Evolutionary conservation across 768 basidiomycete genomes (phyloP).

Genomic region (Candolleomyces aberdarensis): DNA sequence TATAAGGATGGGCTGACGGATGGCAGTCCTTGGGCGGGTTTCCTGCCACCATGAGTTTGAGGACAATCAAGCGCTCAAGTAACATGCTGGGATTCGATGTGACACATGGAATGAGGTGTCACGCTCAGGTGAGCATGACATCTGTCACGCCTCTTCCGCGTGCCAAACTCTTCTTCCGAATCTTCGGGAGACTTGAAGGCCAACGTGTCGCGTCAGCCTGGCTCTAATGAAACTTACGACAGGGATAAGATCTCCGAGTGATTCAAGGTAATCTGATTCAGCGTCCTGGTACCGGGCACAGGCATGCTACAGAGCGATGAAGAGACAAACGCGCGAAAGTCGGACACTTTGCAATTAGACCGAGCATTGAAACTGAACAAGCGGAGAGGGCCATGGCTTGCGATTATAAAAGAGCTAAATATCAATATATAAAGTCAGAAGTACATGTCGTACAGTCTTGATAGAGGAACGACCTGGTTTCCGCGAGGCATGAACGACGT

Average conservation of each 20-base stretch:
- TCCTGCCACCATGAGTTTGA: too few relatives aligned
- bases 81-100: too few relatives aligned
- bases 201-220: slow-evolving; percentile 18
- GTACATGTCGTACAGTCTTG: too few relatives aligned
- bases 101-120: too few relatives aligned
- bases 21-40: too few relatives aligned
- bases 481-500: too few relatives aligned
- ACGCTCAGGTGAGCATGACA: too few relatives aligned
- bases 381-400: neutral
- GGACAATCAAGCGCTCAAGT: too few relatives aligned
- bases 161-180: too few relatives aligned
- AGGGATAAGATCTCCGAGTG: slow-evolving; percentile 51
- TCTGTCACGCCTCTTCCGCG: too few relatives aligned
- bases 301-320: slow-evolving; percentile 40
- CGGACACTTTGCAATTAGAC: neutral
- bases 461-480: too few relatives aligned
- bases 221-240: slow-evolving; percentile 39
- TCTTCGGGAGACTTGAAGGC: slow-evolving; percentile 45
- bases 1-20: too few relatives aligned
- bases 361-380: neutral
- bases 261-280: slow-evolving; percentile 60
- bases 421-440: neutral
- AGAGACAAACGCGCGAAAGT: slow-evolving; percentile 4
- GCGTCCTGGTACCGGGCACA: slow-evolving; percentile 63
- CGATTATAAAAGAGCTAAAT: neutral